phyloP scores from a whole-genome alignment of 768 basidiomycete genomes.

The Collybia nuda region DNA sequence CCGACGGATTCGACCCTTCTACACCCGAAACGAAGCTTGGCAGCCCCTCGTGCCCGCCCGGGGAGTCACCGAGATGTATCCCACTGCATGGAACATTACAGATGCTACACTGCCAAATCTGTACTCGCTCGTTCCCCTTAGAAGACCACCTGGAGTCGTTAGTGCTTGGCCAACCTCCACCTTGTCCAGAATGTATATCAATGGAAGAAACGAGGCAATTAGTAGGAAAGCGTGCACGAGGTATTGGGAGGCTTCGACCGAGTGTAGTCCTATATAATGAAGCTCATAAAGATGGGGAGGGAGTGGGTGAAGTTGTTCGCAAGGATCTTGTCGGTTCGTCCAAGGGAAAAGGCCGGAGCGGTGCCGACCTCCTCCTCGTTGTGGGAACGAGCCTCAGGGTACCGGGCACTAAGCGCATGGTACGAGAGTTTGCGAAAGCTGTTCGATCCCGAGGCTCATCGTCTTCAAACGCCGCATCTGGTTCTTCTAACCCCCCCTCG shows the following conservation, averaged over 20 bases:
- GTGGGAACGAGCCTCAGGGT: slow-evolving; percentile 89
- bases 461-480: slow-evolving; percentile 29
- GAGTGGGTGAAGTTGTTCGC: slow-evolving; percentile 81
- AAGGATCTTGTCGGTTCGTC: slow-evolving; percentile 75
- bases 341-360: slow-evolving; percentile 64
- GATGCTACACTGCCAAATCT: slow-evolving; percentile 77
- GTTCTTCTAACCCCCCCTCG: slow-evolving; percentile 47
- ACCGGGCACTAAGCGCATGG: slow-evolving; percentile 89
- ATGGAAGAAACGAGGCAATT: slow-evolving; percentile 70
- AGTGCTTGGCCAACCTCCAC: slow-evolving; percentile 59
- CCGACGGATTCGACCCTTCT: slow-evolving; percentile 13
- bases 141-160: slow-evolving; percentile 60
- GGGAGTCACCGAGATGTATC: slow-evolving; percentile 75
- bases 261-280: slow-evolving; percentile 93
- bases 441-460: slow-evolving; percentile 51
- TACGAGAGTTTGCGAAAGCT: slow-evolving; percentile 83
- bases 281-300: slow-evolving; percentile 81
- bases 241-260: slow-evolving; percentile 78
- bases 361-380: slow-evolving; percentile 83
- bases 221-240: slow-evolving; percentile 75
- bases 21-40: slow-evolving; percentile 9
- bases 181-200: slow-evolving; percentile 78
- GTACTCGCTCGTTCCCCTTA: slow-evolving; percentile 72
- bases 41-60: slow-evolving; percentile 50
- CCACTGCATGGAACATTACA: slow-evolving; percentile 89